phyloP scores from a whole-genome alignment of 805 yeast species.

The Wickerhamiella lipophila region DNA sequence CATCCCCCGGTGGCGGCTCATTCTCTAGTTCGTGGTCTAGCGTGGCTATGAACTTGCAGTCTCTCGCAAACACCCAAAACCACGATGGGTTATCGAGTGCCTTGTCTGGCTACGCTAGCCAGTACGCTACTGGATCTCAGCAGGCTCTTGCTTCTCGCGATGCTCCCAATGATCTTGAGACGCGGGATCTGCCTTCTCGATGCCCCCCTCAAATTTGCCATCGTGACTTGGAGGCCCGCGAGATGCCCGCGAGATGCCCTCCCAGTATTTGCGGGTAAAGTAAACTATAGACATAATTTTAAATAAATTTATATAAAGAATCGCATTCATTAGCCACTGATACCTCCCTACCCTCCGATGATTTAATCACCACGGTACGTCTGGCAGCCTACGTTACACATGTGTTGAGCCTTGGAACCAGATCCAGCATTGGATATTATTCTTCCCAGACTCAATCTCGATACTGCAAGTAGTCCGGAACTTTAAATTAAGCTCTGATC shows the following conservation, averaged over 20 bases:
- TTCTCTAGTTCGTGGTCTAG: background rate
- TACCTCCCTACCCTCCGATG: too few species aligned
- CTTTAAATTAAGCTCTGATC: too few species aligned
- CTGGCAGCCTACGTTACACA: background rate
- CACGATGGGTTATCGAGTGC: background rate
- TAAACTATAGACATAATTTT: background rate
- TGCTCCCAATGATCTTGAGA: background rate
- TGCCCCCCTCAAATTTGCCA: background rate
- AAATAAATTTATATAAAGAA: too few species aligned
- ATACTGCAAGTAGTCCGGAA: too few species aligned
- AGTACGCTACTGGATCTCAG: background rate
- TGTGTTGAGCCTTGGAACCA: background rate
- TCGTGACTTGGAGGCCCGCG: background rate
- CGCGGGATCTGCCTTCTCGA: background rate
- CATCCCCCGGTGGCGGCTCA: background rate
- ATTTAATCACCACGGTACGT: too few species aligned
- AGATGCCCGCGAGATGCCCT: background rate
- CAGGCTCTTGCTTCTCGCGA: background rate
- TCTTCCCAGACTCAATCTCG: too few species aligned
- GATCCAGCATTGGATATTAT: background rate
- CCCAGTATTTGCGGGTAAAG: background rate
- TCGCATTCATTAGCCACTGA: too few species aligned
- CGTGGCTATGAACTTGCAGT: background rate
- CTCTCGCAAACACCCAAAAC: background rate
- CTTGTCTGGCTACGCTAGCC: background rate